phyloP scores from a whole-genome alignment of 2,329 filamentous ascomycete genomes.

The Stagonosporopsis tanaceti region DNA sequence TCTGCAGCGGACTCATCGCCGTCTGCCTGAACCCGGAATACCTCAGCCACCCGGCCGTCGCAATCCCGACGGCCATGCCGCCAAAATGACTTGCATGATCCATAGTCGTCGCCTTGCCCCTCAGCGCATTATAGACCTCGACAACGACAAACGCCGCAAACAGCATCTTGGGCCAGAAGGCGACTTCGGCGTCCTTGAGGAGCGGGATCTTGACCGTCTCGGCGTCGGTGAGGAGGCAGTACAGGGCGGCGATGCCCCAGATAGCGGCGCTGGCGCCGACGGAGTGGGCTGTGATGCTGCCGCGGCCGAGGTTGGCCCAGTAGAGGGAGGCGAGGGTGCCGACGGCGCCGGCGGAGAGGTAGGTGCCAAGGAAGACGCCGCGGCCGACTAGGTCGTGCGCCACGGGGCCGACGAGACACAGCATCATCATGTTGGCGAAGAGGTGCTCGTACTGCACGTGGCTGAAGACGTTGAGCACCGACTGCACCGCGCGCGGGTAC shows the following conservation, averaged over 20 bases:
- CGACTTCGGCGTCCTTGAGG: constrained; percentile 34
- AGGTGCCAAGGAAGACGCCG: constrained; percentile 47
- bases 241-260: constrained; percentile 43
- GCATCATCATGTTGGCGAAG: constrained; percentile 67
- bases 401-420: constrained; percentile 70
- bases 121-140: constrained; percentile 34
- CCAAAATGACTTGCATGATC: constrained; percentile 51
- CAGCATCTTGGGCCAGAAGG: constrained; percentile 44
- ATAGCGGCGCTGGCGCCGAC: constrained; percentile 47
- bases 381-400: constrained; percentile 48
- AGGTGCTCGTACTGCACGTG: constrained; percentile 69
- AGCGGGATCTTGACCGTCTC: constrained; percentile 45
- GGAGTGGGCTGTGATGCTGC: constrained; percentile 37
- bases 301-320: constrained; percentile 45
- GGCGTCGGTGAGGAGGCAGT: constrained; percentile 41
- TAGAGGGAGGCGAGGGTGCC: constrained; percentile 42
- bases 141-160: constrained; percentile 35
- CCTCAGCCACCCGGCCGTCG: constrained; percentile 38
- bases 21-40: constrained; percentile 27
- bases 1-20: constrained; percentile 1
- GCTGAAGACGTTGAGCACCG: constrained; percentile 73
- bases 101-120: constrained; percentile 23
- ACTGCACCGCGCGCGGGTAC: constrained; percentile 67
- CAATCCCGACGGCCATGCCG: constrained; percentile 38
- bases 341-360: constrained; percentile 44